Evolutionary conservation across 257 asterid genomes (phyloP).

Genomic region (Catharanthus roseus): DNA sequence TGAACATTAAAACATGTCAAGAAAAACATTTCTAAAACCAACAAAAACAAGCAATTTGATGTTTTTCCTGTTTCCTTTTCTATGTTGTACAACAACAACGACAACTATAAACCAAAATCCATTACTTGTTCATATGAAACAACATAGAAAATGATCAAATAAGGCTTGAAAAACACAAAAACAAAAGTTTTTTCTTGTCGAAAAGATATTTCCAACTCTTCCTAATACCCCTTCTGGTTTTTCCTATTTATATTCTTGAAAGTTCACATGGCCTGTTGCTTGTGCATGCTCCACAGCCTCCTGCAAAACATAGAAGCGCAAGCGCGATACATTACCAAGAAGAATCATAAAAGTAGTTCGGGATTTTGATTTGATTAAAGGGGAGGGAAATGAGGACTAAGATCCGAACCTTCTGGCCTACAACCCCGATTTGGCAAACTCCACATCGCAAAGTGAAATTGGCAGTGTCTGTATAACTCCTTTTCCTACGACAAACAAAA

Average conservation of each 20-base stretch:
- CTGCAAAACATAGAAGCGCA: conserved; percentile 44
- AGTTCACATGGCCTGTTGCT: conserved; percentile 94
- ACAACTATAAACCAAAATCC: background rate
- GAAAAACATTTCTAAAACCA: background rate
- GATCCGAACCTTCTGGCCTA: conserved; percentile 69
- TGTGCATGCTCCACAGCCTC: conserved; percentile 91
- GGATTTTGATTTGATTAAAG: background rate
- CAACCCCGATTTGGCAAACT: conserved; percentile 86
- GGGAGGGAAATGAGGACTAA: background rate
- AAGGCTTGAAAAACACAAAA: too few relatives aligned
- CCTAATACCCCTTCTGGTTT: background rate
- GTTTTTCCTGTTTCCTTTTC: background rate
- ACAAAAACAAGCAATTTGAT: background rate
- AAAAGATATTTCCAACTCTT: background rate
- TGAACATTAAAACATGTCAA: background rate
- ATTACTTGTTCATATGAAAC: background rate
- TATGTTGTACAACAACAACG: background rate
- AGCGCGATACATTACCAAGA: background rate
- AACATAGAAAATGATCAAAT: background rate
- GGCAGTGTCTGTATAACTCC: conserved; percentile 86
- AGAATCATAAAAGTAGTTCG: background rate
- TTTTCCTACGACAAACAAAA: conserved; percentile 44
- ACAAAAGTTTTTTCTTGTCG: background rate
- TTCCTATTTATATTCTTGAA: conserved; percentile 68
- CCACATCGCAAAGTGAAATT: conserved; percentile 95